phyloP scores from a whole-genome alignment of 345 rosid species.

The Euphorbia pulcherrima region DNA sequence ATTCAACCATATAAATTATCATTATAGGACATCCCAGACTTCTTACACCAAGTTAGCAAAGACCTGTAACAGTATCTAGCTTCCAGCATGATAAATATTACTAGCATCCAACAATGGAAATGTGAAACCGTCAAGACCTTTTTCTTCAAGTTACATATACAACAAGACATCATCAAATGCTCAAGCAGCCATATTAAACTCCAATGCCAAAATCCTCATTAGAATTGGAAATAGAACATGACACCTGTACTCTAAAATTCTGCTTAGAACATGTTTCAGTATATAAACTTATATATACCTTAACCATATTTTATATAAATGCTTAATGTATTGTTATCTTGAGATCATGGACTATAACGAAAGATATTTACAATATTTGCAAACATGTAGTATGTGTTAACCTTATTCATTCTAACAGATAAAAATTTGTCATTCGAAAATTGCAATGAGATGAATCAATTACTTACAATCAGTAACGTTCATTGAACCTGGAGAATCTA shows the following conservation, averaged over 20 bases:
- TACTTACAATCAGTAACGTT: slow-evolving; percentile 87
- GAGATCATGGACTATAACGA: background rate
- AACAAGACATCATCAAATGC: background rate
- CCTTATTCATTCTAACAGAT: background rate
- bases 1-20: background rate
- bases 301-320: background rate
- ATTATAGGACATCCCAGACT: background rate
- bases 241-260: background rate
- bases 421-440: background rate
- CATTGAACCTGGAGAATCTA: slow-evolving; percentile 80
- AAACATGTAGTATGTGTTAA: background rate
- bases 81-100: background rate
- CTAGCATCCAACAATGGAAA: background rate
- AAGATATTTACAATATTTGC: background rate
- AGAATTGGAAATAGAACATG: background rate
- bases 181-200: background rate
- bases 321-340: background rate
- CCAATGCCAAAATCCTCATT: background rate
- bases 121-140: background rate
- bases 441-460: slow-evolving; percentile 19
- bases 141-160: background rate
- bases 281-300: background rate
- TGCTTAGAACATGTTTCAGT: background rate
- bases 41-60: background rate
- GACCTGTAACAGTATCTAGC: background rate